phyloP scores from a whole-genome alignment of 75 land plant genomes.

The Pseudotsuga menziesii region DNA sequence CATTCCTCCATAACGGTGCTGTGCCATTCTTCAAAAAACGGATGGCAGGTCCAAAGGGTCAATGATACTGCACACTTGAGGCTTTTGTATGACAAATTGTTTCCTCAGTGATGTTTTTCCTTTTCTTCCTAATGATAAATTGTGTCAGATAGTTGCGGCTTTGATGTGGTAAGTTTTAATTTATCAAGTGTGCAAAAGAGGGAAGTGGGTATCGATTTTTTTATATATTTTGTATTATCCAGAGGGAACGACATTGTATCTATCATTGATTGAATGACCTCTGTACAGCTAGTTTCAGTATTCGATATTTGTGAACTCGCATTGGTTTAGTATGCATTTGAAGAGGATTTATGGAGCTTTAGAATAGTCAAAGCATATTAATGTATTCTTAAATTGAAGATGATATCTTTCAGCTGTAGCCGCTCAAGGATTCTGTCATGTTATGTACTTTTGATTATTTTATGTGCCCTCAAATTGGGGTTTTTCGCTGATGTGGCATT shows the following conservation, averaged over 20 bases:
- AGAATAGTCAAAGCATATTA: not conserved
- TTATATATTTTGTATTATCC: not conserved
- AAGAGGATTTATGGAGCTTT: not conserved
- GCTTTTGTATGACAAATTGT: slow-evolving; percentile 42
- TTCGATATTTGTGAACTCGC: not conserved
- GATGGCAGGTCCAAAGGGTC: slow-evolving; percentile 74
- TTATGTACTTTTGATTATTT: slow-evolving; percentile 3
- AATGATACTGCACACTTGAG: slow-evolving; percentile 88
- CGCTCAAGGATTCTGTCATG: not conserved
- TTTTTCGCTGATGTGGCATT: not conserved
- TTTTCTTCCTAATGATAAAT: not conserved
- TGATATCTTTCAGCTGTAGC: not conserved
- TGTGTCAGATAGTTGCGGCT: not conserved
- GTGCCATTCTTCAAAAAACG: slow-evolving; percentile 57
- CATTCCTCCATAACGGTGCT: slow-evolving; percentile 74
- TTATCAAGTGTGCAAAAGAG: not conserved
- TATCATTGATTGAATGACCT: not conserved
- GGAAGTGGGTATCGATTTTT: not conserved
- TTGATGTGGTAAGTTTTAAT: not conserved
- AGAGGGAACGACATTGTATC: not conserved
- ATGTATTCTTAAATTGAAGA: not conserved
- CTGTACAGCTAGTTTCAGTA: slow-evolving; percentile 4
- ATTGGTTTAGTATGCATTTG: not conserved
- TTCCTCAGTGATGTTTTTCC: slow-evolving; percentile 7
- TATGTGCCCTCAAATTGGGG: slow-evolving; percentile 5